These are phyloP conservation scores for Nemophila menziesii DNA, from an alignment of 257 asterid genomes.

Conservation along the genomic window DNA sequence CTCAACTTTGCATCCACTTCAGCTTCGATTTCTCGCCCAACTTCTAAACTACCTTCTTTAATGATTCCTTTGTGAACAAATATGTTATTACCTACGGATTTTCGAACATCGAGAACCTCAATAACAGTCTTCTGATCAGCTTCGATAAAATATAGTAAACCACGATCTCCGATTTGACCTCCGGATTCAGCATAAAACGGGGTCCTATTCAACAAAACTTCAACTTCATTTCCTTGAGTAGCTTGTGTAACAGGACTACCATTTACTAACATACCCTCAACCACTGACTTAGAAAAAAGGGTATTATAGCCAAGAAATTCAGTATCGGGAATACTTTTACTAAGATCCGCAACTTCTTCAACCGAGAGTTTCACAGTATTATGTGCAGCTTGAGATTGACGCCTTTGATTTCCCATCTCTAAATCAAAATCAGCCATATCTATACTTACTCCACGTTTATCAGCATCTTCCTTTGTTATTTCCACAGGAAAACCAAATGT, in stretches of 20 bases:
- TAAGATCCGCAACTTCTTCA: constrained; percentile 60
- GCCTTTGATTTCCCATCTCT: constrained; percentile 86
- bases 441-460: constrained; percentile 58
- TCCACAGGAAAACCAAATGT: constrained; percentile 90
- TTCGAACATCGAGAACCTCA: constrained; percentile 68
- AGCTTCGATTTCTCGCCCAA: constrained; percentile 79
- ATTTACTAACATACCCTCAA: constrained; percentile 63
- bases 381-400: constrained; percentile 96
- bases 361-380: constrained; percentile 66
- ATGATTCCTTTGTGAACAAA: constrained; percentile 80
- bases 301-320: constrained; percentile 70
- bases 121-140: constrained; percentile 46
- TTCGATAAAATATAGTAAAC: constrained; percentile 35
- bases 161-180: constrained; percentile 89
- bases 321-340: constrained; percentile 56
- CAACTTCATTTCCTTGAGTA: constrained; percentile 79
- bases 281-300: constrained; percentile 56
- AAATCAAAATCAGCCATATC: constrained; percentile 60
- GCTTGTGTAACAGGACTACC: constrained; percentile 61
- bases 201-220: constrained; percentile 68
- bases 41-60: constrained; percentile 48
- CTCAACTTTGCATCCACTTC: constrained; percentile 69
- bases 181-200: constrained; percentile 97
- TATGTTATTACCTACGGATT: constrained; percentile 58
- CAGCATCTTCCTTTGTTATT: constrained; percentile 87